Base-by-base conservation (phyloP, 2,329 filamentous ascomycete species). In the Teratosphaeria viscida region DNA sequence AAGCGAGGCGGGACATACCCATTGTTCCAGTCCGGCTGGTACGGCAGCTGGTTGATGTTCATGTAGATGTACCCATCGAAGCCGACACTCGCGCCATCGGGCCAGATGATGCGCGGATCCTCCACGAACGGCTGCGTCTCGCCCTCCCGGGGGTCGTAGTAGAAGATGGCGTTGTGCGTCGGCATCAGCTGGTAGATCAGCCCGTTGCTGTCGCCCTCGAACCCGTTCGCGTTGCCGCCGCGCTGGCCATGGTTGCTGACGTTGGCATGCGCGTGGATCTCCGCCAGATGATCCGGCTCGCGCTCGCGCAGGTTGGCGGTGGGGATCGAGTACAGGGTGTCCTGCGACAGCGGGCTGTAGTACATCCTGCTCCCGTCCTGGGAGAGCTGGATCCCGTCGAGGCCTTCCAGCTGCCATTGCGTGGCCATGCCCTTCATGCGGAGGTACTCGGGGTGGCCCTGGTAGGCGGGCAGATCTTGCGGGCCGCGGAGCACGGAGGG, bases 21-120 rank as follows among this genome's bases (percentile, higher is more conserved):
- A 7, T 19, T 49, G 19, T 49, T 49, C 43, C 43, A 49, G 19
- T 49, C 43, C 6, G 43, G 43, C 43, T 49, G 43, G 64, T 76
- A 78, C 1, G 74, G 75, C 60, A 81, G 61, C 65, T 81, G 78
- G 62, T 81, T 79, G 62, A 79, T 76, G 57, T 78, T 79, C 59
- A 79, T 65, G 61, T 81, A 80, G 14, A 80, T 64, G 56, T 77
- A 80, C 2, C 73, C 76, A 66, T 79, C 76, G 35, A 68, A 73
- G 0, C 72, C 75, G 16, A 76, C 66, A 54, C 73, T 75, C 16
- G 73, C 73, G 52, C 73, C 74, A 63, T 79, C 75, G 0, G 73
- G 73, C 77, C 74, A 79, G 12, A 79, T 61, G 19, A 77, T 77
- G 27, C 76, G 66, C 12, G 75, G 75, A 59, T 79, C 77, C 26